A percentile compares a stretch with the other conserved stretches of the same genome.
Conservation (phyloP, 208 protist genomes). For the Trypanosoma grayi region DNA sequence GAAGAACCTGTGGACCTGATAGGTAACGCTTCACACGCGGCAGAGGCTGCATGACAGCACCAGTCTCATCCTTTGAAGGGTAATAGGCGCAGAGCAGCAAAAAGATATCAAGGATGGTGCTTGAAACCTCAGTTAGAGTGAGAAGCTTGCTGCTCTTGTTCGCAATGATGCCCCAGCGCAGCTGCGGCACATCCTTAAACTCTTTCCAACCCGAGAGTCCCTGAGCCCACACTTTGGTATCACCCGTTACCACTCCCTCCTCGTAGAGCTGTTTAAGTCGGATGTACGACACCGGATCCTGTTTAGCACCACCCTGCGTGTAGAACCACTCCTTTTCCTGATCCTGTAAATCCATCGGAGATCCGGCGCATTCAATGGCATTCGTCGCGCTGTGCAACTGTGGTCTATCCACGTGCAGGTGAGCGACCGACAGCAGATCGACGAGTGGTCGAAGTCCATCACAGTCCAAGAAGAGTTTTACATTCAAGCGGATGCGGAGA, state of each 20-base stretch:
- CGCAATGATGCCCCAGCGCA: conserved; percentile 88
- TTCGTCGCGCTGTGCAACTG: conserved; percentile 69
- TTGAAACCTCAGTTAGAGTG: conserved; percentile 86
- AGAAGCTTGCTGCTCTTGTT: conserved; percentile 63
- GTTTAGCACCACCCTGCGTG: conserved; percentile 27
- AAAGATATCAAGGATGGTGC: conserved; percentile 90
- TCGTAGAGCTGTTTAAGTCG: conserved; percentile 62
- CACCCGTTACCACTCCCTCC: conserved; percentile 34
- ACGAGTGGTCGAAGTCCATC: conserved; percentile 77
- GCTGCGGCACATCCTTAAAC: conserved; percentile 85
- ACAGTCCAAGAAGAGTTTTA: conserved; percentile 91
- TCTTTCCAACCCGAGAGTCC: conserved; percentile 91
- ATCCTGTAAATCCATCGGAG: conserved; percentile 52
- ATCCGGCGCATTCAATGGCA: conserved; percentile 69
- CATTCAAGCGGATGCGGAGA: conserved; percentile 75
- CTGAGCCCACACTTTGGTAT: conserved; percentile 93
- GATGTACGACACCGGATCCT: conserved; percentile 69
- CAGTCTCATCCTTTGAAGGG: conserved; percentile 80
- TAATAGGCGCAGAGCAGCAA: conserved; percentile 83
- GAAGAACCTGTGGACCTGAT: conserved; percentile 73
- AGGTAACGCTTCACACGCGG: conserved; percentile 91
- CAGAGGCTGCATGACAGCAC: conserved; percentile 90
- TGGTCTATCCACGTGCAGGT: conserved; percentile 91
- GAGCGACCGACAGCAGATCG: conserved; percentile 90
- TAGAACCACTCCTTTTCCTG: conserved; percentile 93